Evolutionary conservation across 2,329 filamentous ascomycete genomes (phyloP).

Genomic region (Apiospora rasikravindrae): DNA sequence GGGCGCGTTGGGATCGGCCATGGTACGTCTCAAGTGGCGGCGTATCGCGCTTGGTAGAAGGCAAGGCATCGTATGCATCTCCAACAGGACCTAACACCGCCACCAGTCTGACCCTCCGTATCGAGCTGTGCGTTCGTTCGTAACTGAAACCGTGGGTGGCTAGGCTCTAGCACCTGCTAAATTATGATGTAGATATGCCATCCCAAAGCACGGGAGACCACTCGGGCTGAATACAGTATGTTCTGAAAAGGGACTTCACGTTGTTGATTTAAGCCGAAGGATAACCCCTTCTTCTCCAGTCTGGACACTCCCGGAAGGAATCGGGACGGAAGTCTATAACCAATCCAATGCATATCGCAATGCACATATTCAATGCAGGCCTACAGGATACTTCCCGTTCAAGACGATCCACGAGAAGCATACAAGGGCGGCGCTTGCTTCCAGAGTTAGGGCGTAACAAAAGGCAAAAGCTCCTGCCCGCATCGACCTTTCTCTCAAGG

Average conservation of each 20-base stretch:
- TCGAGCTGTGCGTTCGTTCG: background rate
- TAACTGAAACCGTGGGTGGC: background rate
- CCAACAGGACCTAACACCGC: background rate
- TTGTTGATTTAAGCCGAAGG: background rate
- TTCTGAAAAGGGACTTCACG: background rate
- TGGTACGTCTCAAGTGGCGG: background rate
- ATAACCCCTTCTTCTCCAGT: background rate
- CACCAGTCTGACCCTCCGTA: background rate
- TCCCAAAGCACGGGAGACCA: background rate
- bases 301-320: background rate
- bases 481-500: background rate
- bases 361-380: background rate
- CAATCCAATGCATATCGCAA: background rate
- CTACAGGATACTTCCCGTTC: background rate
- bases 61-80: background rate
- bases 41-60: conserved; percentile 1
- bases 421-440: background rate
- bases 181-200: background rate
- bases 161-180: background rate
- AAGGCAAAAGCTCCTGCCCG: background rate
- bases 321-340: background rate
- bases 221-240: background rate
- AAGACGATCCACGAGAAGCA: background rate
- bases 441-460: background rate
- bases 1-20: background rate